Conservation (phyloP, 2,329 filamentous ascomycete genomes). For the Colletotrichum liaoningense region DNA sequence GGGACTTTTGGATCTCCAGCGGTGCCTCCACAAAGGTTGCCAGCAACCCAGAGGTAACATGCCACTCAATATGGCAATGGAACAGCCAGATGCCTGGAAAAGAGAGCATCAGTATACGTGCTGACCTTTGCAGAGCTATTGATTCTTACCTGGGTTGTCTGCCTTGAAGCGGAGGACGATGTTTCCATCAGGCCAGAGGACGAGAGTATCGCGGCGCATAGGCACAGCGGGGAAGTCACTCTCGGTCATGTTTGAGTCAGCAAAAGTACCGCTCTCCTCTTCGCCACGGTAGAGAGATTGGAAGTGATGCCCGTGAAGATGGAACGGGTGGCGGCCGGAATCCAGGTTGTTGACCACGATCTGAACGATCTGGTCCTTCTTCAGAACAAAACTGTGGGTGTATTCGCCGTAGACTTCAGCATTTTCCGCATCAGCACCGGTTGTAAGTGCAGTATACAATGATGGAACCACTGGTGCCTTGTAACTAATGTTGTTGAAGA, state of each 20-base stretch:
- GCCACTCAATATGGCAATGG: slow-evolving; percentile 87
- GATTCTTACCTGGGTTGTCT: slow-evolving; percentile 68
- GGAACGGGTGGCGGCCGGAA: slow-evolving; percentile 78
- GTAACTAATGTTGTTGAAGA: slow-evolving; percentile 85
- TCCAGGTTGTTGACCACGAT: slow-evolving; percentile 82
- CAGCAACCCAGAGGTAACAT: slow-evolving; percentile 74
- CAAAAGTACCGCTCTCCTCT: slow-evolving; percentile 68
- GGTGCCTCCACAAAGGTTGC: slow-evolving; percentile 74
- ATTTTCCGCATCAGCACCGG: slow-evolving; percentile 70
- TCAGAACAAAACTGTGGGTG: slow-evolving; percentile 75
- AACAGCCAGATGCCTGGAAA: slow-evolving; percentile 72
- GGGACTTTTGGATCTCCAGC: slow-evolving; percentile 67
- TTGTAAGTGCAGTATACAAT: slow-evolving; percentile 79
- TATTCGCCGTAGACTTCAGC: slow-evolving; percentile 73
- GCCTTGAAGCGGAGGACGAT: slow-evolving; percentile 75
- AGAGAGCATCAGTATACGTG: neutral
- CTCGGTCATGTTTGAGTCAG: slow-evolving; percentile 55
- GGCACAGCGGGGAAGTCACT: slow-evolving; percentile 64
- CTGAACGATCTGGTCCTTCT: slow-evolving; percentile 76
- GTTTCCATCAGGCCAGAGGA: slow-evolving; percentile 73
- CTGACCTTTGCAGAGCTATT: too few species aligned
- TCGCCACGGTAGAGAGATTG: slow-evolving; percentile 72
- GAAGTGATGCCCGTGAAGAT: slow-evolving; percentile 82
- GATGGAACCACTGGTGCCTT: slow-evolving; percentile 80
- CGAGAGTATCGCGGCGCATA: slow-evolving; percentile 76